Evolutionary conservation across 2,329 filamentous ascomycete genomes (phyloP).

Genomic region (Beauveria australis): DNA sequence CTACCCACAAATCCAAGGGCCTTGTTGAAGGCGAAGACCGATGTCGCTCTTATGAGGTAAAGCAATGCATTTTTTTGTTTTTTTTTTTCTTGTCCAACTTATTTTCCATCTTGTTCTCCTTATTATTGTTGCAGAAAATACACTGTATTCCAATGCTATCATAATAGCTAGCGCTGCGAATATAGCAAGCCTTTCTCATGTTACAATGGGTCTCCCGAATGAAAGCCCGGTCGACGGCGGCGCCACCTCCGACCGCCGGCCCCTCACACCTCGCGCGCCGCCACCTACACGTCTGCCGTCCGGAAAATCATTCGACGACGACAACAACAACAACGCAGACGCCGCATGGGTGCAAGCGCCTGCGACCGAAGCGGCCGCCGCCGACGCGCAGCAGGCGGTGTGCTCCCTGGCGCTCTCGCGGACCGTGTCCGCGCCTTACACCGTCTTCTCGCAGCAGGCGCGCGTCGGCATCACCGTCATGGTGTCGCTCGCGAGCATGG

Average conservation of each 20-base stretch:
- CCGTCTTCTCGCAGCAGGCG: conserved; percentile 22
- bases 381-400: background rate
- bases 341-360: background rate
- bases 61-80: background rate
- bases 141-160: background rate
- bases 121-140: too few relatives aligned
- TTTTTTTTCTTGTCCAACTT: background rate
- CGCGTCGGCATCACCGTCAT: conserved; percentile 42
- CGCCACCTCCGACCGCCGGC: background rate
- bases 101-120: background rate
- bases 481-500: conserved; percentile 43
- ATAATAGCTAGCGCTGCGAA: background rate
- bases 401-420: conserved; percentile 17
- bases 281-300: background rate
- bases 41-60: background rate
- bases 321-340: background rate
- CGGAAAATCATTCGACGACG: background rate
- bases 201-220: background rate
- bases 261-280: background rate
- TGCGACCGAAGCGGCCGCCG: background rate
- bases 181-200: background rate
- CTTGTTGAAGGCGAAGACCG: background rate
- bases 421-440: conserved; percentile 22
- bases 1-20: background rate
- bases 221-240: background rate